A percentile compares a stretch with the other conserved stretches of the same genome.
These are phyloP conservation scores for Herpotrichia juniperi DNA, from an alignment of 2,329 filamentous ascomycete species.

Conservation along the genomic window DNA sequence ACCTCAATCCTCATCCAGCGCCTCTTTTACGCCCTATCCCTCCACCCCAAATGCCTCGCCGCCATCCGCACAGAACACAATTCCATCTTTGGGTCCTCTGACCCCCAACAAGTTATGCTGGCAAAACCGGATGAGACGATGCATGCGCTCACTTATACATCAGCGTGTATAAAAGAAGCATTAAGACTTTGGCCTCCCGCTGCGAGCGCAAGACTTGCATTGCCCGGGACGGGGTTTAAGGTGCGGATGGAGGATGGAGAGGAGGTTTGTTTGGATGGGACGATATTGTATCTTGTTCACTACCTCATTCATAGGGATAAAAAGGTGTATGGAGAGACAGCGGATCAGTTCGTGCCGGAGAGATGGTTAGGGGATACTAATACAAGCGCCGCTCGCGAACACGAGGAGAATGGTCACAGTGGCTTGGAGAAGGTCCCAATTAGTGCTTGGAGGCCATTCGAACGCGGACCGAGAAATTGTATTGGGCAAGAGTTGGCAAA, in stretches of 20 bases:
- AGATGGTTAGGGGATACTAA: slow-evolving; percentile 46
- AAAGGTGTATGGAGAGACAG: slow-evolving; percentile 38
- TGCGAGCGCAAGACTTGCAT: slow-evolving; percentile 47
- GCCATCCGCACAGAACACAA: slow-evolving; percentile 58
- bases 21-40: slow-evolving; percentile 38
- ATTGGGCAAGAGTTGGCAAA: slow-evolving; percentile 64
- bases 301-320: slow-evolving; percentile 47
- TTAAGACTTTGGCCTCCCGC: slow-evolving; percentile 61
- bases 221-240: slow-evolving; percentile 45
- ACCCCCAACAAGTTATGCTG: slow-evolving; percentile 48
- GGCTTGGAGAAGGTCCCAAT: slow-evolving; percentile 35
- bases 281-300: slow-evolving; percentile 52
- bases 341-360: slow-evolving; percentile 41
- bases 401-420: slow-evolving; percentile 14
- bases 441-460: slow-evolving; percentile 62
- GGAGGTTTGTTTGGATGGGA: slow-evolving; percentile 52
- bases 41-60: slow-evolving; percentile 35
- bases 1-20: slow-evolving; percentile 44
- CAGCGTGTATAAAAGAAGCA: slow-evolving; percentile 61
- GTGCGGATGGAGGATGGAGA: slow-evolving; percentile 50
- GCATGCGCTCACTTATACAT: slow-evolving; percentile 57
- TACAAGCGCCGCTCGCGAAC: slow-evolving; percentile 23
- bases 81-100: slow-evolving; percentile 55
- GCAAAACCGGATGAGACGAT: slow-evolving; percentile 56
- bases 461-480: slow-evolving; percentile 61